Percentiles rank a stretch among this genome's conserved stretches.
Conservation (phyloP, 2,329 filamentous ascomycete species). For the Epichloe typhina region DNA sequence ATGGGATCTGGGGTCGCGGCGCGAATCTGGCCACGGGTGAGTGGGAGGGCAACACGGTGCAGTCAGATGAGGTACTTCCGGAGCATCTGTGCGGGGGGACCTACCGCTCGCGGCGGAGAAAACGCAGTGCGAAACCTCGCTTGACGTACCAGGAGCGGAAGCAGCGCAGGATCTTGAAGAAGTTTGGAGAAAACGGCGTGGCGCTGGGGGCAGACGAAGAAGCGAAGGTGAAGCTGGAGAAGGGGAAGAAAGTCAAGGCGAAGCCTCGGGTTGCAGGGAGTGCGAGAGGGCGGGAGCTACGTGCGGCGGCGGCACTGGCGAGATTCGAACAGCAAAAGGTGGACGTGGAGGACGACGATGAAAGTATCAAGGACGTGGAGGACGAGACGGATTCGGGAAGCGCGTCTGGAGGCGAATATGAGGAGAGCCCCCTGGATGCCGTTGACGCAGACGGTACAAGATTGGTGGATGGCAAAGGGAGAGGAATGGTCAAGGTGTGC, state of each 20-base stretch:
- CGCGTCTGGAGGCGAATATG: slow-evolving; percentile 37
- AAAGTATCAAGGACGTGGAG: slow-evolving; percentile 22
- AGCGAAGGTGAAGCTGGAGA: slow-evolving; percentile 52
- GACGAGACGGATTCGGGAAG: slow-evolving; percentile 27
- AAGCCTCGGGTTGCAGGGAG: slow-evolving; percentile 66
- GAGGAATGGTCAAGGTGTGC: slow-evolving; percentile 60
- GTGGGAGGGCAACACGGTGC: slow-evolving; percentile 41
- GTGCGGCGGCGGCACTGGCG: slow-evolving; percentile 64
- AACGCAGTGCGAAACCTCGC: slow-evolving; percentile 37
- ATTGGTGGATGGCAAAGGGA: slow-evolving; percentile 53
- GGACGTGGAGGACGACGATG: slow-evolving; percentile 12
- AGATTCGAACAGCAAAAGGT: slow-evolving; percentile 49
- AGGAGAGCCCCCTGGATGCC: slow-evolving; percentile 17
- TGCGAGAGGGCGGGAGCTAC: slow-evolving; percentile 58
- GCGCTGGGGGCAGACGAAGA: slow-evolving; percentile 57
- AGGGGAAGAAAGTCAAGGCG: slow-evolving; percentile 45
- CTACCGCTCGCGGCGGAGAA: slow-evolving; percentile 48
- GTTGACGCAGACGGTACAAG: slow-evolving; percentile 52
- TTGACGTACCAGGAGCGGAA: slow-evolving; percentile 60
- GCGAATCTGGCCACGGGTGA: slow-evolving; percentile 45
- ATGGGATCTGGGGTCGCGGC: slow-evolving; percentile 73
- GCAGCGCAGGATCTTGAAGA: slow-evolving; percentile 58
- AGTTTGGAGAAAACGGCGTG: slow-evolving; percentile 60
- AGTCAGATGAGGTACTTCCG: slow-evolving; percentile 43
- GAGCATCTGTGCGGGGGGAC: slow-evolving; percentile 74